phyloP scores from a whole-genome alignment of 306 rosid species.

The Bauhinia variegata region DNA sequence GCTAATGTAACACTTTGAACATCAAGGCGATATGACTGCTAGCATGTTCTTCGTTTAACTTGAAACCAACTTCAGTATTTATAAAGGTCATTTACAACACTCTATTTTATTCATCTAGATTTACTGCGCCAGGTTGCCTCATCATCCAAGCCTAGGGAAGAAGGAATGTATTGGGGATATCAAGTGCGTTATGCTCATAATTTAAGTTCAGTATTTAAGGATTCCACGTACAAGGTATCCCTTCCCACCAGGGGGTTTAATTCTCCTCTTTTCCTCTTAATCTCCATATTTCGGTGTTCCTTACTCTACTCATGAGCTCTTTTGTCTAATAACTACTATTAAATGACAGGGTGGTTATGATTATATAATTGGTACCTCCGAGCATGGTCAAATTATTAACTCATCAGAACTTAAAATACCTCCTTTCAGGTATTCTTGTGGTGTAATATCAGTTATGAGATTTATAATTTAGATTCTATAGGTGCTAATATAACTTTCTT shows the following conservation, averaged over 20 bases:
- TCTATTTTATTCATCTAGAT: conserved; percentile 53
- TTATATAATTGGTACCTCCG: conserved; percentile 90
- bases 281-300: neutral
- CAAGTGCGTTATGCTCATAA: conserved; percentile 89
- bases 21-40: conserved; percentile 21
- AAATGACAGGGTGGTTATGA: conserved; percentile 87
- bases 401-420: conserved; percentile 81
- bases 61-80: neutral
- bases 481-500: conserved; percentile 10
- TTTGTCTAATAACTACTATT: conserved; percentile 29
- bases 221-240: conserved; percentile 68
- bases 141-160: conserved; percentile 81
- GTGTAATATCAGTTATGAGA: conserved; percentile 25
- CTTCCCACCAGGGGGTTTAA: neutral
- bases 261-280: neutral
- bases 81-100: conserved; percentile 34
- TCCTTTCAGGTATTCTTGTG: conserved; percentile 62
- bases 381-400: conserved; percentile 71
- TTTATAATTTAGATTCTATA: conserved; percentile 12
- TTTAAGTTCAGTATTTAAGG: conserved; percentile 66
- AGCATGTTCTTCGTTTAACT: neutral
- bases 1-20: neutral
- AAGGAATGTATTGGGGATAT: conserved; percentile 93
- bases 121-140: conserved; percentile 63
- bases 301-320: conserved; percentile 6